These are phyloP conservation scores for Ulmus americana DNA, from an alignment of 331 rosid species.

Conservation along the genomic window DNA sequence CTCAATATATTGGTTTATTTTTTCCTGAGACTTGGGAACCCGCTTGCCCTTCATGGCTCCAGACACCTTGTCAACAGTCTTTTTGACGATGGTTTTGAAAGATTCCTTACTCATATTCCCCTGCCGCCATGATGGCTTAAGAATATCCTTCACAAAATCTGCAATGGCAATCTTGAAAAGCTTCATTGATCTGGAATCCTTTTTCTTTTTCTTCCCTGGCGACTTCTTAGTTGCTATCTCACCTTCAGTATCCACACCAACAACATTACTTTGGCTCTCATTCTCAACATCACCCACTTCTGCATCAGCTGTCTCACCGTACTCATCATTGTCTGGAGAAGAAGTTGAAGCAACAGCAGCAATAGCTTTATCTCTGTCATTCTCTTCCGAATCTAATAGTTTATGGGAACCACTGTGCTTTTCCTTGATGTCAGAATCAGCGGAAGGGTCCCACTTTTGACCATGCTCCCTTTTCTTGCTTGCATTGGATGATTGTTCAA, in stretches of 20 bases:
- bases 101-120: constrained; percentile 99
- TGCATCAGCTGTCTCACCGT: constrained; percentile 89
- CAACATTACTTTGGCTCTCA: constrained; percentile 56
- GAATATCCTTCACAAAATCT: constrained; percentile 82
- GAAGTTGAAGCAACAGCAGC: constrained; percentile 68
- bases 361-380: constrained; percentile 39
- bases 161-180: constrained; percentile 85
- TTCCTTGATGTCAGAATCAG: constrained; percentile 45
- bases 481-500: constrained; percentile 59
- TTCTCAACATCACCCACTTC: constrained; percentile 72
- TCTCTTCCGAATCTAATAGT: constrained; percentile 55
- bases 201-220: constrained; percentile 64
- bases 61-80: constrained; percentile 95
- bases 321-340: constrained; percentile 70
- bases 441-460: constrained; percentile 47
- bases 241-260: constrained; percentile 39
- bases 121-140: constrained; percentile 97
- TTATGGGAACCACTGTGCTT: constrained; percentile 49
- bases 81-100: constrained; percentile 91
- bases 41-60: constrained; percentile 95
- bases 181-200: constrained; percentile 75
- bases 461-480: constrained; percentile 37
- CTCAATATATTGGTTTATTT: constrained; percentile 79
- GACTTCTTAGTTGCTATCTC: constrained; percentile 73
- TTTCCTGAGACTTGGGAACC: constrained; percentile 80